These are phyloP conservation scores for Leccinellum albellum DNA, from an alignment of 768 basidiomycete genomes.

Conservation along the genomic window DNA sequence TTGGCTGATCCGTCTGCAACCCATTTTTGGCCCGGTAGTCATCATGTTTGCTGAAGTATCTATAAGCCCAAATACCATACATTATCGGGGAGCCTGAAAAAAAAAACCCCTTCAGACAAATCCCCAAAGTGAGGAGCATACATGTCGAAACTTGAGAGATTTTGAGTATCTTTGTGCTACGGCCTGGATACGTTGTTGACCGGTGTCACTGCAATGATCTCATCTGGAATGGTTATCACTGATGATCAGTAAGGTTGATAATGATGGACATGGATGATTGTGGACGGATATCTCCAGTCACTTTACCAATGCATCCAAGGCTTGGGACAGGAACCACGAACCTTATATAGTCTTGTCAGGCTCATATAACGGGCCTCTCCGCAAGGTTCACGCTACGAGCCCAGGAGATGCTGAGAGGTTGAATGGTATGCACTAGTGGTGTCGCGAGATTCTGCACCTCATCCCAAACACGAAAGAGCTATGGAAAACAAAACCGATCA, in stretches of 20 bases:
- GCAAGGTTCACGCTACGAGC: neutral
- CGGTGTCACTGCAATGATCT: constrained; percentile 17
- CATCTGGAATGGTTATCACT: constrained; percentile 10
- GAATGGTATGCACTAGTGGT: neutral
- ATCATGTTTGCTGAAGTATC: constrained; percentile 26
- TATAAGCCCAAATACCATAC: neutral
- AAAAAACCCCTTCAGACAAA: neutral
- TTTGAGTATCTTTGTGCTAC: neutral
- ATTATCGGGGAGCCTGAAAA: neutral
- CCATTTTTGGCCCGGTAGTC: constrained; percentile 17
- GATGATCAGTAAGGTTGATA: constrained; percentile 8
- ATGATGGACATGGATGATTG: neutral
- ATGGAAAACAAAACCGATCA: neutral
- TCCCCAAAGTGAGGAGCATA: constrained; percentile 16
- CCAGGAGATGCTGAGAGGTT: constrained; percentile 13
- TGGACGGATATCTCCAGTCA: neutral
- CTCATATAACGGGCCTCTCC: constrained; percentile 12
- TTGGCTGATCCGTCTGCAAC: constrained; percentile 4
- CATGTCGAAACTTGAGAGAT: constrained; percentile 20
- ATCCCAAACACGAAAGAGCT: neutral
- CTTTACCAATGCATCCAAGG: constrained; percentile 23
- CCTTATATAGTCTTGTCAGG: constrained; percentile 9
- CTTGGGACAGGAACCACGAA: constrained; percentile 23
- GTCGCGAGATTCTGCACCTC: constrained; percentile 3
- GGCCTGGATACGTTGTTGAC: constrained; percentile 13